Base-by-base conservation (phyloP, 1,284 basidiomycete species). In the Gastroboletus turbinatus region DNA sequence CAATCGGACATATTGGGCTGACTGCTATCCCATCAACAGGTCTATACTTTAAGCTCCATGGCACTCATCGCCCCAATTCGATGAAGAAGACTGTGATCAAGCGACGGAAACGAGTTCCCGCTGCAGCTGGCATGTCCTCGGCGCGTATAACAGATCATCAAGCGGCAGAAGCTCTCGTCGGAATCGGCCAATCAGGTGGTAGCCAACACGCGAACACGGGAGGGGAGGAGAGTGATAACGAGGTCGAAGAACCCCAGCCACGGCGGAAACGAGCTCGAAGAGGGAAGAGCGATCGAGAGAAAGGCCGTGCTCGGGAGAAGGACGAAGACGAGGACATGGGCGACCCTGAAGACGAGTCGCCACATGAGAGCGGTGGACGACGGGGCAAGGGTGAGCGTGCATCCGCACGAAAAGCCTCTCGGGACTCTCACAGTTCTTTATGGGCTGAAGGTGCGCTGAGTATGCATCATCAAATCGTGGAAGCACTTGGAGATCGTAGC, bases 21-120 rank as follows among this genome's bases (percentile, higher is more conserved):
- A 73, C 56, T 38, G n/a, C 21, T 46, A 40, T 58, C 50, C 51
- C 47, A 51, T 50, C 50, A 52, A 53, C 71, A 96, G 94, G 95
- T 57, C 83, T 99, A 6, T 99, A 98, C 77, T 96, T 95, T 81
- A 99, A 99, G 76, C 82, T 99, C 13, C 96, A 99, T 78, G 94
- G 95, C 55, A 94, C 93, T 1, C 95, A 98, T 66, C 87, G 96
- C 43, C 96, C 96, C 33, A 96, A 96, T 60, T 94, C 94, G 56
- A 96, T 99, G 94, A 98, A 97, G 77, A 98, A 98, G 80, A 92
- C 93, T 4, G 94, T 98, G 65, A 99, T 99, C 81, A 99, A 99
- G 78, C 86, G 96, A 36, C 82, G 96, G 60, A 98, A 98, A 77
- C 88, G 96, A 63, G 94, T 98, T 30, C 92, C 95, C 47, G 94